A percentile compares a stretch with the other conserved stretches of the same genome.
phyloP scores from a whole-genome alignment of 345 rosid species.

The Syzygium jambos region DNA sequence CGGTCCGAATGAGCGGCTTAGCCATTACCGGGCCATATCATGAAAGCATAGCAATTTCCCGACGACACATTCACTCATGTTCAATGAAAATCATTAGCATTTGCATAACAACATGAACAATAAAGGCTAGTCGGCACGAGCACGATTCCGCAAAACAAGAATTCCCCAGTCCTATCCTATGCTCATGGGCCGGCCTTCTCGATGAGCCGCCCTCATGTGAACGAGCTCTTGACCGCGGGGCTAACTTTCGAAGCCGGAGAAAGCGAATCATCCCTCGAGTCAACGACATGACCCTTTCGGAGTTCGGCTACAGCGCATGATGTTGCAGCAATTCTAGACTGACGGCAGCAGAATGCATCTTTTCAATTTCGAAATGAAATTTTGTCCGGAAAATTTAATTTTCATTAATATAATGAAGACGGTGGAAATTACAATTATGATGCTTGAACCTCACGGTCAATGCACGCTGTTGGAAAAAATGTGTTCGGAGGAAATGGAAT shows the following conservation, averaged over 20 bases:
- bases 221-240: not conserved
- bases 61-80: not conserved
- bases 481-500: no score
- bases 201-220: not conserved
- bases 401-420: not conserved
- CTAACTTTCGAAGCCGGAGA: no score
- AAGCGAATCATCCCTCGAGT: no score
- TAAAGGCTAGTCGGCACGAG: not conserved
- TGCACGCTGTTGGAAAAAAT: not conserved
- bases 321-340: not conserved
- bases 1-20: not conserved
- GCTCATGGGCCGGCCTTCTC: not conserved
- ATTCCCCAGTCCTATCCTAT: not conserved
- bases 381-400: no score
- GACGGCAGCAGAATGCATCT: not conserved
- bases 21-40: not conserved
- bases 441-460: not conserved
- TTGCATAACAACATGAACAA: not conserved
- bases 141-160: not conserved
- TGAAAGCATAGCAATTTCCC: not conserved
- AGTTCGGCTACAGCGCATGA: not conserved
- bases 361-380: not conserved
- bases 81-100: no score
- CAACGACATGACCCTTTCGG: not conserved
- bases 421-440: no score